A percentile compares a stretch with the other conserved stretches of the same genome.
phyloP scores from a whole-genome alignment of 306 rosid genomes.

The Gleditsia sinensis region DNA sequence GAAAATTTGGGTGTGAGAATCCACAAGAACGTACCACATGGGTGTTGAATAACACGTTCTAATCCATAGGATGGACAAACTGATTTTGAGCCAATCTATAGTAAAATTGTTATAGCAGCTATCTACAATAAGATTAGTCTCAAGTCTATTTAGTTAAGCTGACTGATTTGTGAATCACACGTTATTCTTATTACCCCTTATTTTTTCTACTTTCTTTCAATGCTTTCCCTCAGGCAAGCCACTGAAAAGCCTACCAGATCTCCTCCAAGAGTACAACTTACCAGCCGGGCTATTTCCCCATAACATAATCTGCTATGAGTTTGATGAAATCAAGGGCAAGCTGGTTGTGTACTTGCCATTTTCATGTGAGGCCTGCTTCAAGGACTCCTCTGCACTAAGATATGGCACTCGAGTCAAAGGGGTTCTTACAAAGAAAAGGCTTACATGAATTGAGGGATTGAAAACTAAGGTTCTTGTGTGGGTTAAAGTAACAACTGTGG shows the following conservation, averaged over 20 bases:
- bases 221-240: slow-evolving; percentile 66
- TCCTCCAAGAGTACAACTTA: slow-evolving; percentile 82
- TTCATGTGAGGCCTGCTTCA: slow-evolving; percentile 72
- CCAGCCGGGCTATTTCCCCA: slow-evolving; percentile 86
- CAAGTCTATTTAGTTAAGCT: no score
- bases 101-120: no score
- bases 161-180: slow-evolving; percentile 1
- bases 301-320: slow-evolving; percentile 76
- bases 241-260: slow-evolving; percentile 69
- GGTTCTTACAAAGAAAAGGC: slow-evolving; percentile 74
- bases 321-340: slow-evolving; percentile 71
- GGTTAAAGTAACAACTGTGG: slow-evolving; percentile 81
- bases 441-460: slow-evolving; percentile 81
- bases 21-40: no score
- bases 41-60: no score
- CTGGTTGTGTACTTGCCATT: slow-evolving; percentile 81
- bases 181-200: not conserved
- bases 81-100: no score
- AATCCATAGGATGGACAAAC: no score
- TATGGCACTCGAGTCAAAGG: slow-evolving; percentile 77
- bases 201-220: not conserved
- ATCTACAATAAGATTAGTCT: no score
- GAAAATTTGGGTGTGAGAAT: no score
- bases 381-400: slow-evolving; percentile 76
- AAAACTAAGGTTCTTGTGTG: slow-evolving; percentile 86